Evolutionary conservation across 495 filamentous ascomycete genomes (phyloP), one percentile per base, ranked within the genome.

Genomic region (Achaetomiella virescens): DNA sequence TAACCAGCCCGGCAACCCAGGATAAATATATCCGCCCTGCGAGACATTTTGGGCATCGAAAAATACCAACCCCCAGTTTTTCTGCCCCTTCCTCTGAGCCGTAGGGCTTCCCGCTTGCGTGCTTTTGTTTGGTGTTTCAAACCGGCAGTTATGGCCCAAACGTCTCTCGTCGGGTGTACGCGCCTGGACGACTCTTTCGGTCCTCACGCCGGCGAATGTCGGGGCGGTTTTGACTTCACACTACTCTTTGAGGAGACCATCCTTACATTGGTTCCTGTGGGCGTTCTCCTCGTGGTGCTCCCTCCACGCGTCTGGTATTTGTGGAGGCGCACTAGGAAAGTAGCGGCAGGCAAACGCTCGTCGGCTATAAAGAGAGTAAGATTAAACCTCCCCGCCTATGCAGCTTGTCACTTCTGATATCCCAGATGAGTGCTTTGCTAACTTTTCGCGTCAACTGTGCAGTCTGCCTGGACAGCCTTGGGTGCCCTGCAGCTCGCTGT

Each of bases 221-320:
- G 67, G 9, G 65, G 65, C 15, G 67, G 65, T 21, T 78, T 85
- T 57, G 81, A 86, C 55, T 85, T 84, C 60, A 81, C 82, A 15
- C 68, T 83, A 12, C 54, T 66, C 8, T 84, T 85, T 55, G 80
- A 86, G 58, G 77, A 84, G 53, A 71, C 70, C 2, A 76, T 84
- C 25, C 67, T 83, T 10, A 68, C 69, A 5, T 65, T 81, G 10
- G 60, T 77, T 10, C 78, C 79, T 5, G 60, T 73, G 21, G 61
- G 68, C 4, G 57, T 79, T 14, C 61, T 83, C 14, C 58, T 84
- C 20, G 58, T 78, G 20, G 29, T 75, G 20, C 59, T 70, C 14
- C 79, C 78, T 6, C 63, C 73, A n/a, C 75, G 81, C 11, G 55
- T 81, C 1, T 68, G 68, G 62, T 74, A 73, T 53, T 73, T 84